These are phyloP conservation scores for Primulina eburnea DNA, from an alignment of 257 asterid species.

Conservation along the genomic window DNA sequence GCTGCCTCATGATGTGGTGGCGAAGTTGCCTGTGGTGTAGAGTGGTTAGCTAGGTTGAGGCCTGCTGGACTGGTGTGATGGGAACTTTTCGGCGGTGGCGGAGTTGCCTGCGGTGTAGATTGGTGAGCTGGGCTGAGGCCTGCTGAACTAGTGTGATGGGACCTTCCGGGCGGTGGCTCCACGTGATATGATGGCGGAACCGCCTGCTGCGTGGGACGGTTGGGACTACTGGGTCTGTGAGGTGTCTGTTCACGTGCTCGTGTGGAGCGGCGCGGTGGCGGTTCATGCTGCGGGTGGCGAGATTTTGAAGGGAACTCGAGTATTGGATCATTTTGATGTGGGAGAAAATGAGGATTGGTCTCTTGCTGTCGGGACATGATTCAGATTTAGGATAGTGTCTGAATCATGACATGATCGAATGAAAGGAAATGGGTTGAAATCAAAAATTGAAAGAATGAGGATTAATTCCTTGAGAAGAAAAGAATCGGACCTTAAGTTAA, in stretches of 20 bases:
- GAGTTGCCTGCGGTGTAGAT: too few species aligned
- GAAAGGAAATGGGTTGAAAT: neutral
- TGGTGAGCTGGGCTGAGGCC: too few species aligned
- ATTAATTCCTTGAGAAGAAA: slow-evolving; percentile 23
- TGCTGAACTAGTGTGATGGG: slow-evolving; percentile 18
- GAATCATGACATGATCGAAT: slow-evolving; percentile 15
- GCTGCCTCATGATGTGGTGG: neutral
- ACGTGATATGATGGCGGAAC: slow-evolving; percentile 8
- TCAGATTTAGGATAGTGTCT: neutral
- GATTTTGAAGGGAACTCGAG: slow-evolving; percentile 33
- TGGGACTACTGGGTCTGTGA: slow-evolving; percentile 21
- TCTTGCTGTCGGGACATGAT: slow-evolving; percentile 39
- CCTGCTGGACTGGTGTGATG: neutral
- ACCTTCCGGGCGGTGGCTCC: slow-evolving; percentile 18
- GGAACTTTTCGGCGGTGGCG: too few species aligned
- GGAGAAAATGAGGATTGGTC: slow-evolving; percentile 45
- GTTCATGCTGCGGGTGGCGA: slow-evolving; percentile 22
- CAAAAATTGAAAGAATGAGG: neutral
- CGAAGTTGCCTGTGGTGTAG: neutral
- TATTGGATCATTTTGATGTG: slow-evolving; percentile 30
- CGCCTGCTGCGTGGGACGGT: slow-evolving; percentile 15
- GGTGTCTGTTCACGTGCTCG: slow-evolving; percentile 26
- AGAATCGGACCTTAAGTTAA: slow-evolving; percentile 34
- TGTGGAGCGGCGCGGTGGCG: slow-evolving; percentile 21
- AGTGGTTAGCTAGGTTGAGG: slow-evolving; percentile 4